A percentile compares a stretch with the other conserved stretches of the same genome.
Evolutionary conservation across 192 early-diverging fungal genomes (phyloP).

Genomic region (Mortierella antarctica): DNA sequence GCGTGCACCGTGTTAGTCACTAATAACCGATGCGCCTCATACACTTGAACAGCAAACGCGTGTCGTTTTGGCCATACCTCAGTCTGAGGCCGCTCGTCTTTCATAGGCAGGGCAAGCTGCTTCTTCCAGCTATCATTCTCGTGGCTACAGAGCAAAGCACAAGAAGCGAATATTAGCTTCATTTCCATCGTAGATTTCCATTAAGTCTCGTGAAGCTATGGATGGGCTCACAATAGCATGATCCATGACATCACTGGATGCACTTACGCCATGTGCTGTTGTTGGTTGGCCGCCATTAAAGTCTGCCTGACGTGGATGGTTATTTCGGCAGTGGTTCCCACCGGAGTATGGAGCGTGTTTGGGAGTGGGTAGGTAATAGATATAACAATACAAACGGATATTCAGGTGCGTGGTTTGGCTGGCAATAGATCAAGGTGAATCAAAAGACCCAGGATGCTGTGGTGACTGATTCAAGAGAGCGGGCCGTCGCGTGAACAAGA

Average conservation of each 20-base stretch:
- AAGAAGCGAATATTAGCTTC: neutral
- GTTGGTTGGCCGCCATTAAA: constrained; percentile 41
- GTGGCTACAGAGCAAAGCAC: constrained; percentile 52
- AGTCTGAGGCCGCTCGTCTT: constrained; percentile 94
- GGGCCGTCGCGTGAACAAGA: neutral
- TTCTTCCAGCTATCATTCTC: constrained; percentile 83
- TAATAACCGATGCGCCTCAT: neutral
- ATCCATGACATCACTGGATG: neutral
- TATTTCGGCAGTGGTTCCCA: neutral
- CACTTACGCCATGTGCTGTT: constrained; percentile 47
- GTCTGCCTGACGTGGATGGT: neutral
- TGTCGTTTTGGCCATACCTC: constrained; percentile 55
- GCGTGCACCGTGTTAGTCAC: neutral
- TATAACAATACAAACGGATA: too few relatives aligned
- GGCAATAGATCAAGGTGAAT: too few relatives aligned
- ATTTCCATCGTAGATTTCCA: neutral
- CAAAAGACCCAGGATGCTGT: neutral
- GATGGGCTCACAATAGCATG: neutral
- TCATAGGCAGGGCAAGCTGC: constrained; percentile 78
- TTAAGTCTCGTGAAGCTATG: too few relatives aligned
- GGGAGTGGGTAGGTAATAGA: too few relatives aligned
- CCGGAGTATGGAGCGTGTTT: too few relatives aligned
- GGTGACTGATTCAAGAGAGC: neutral
- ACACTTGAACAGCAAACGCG: neutral
- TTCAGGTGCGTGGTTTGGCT: too few relatives aligned